Evolutionary conservation across 352 stramenopile genomes (phyloP).

Genomic region (Phytophthora nicotianae): DNA sequence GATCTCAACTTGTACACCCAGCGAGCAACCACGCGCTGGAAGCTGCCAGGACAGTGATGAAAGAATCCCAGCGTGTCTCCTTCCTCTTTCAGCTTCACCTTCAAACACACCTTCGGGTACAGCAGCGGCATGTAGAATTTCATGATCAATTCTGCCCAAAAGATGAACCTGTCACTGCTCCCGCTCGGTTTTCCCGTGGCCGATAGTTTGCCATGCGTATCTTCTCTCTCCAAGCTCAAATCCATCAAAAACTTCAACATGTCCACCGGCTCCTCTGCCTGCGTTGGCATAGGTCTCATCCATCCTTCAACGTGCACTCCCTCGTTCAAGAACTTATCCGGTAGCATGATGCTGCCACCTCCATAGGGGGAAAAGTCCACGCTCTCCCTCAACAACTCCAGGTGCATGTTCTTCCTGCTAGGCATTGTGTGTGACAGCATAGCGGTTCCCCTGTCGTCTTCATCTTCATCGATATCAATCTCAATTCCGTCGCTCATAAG

Average conservation of each 20-base stretch:
- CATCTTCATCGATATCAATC: conserved; percentile 54
- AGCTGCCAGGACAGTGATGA: conserved; percentile 86
- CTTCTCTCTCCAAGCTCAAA: conserved; percentile 81
- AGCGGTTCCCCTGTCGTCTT: conserved; percentile 46
- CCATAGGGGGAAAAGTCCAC: conserved; percentile 89
- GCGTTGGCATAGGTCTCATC: conserved; percentile 78
- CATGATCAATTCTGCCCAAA: conserved; percentile 90
- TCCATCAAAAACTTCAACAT: conserved; percentile 93
- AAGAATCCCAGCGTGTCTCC: conserved; percentile 83
- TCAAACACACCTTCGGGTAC: conserved; percentile 87
- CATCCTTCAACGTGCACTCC: conserved; percentile 86
- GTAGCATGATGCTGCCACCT: conserved; percentile 77
- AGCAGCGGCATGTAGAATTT: conserved; percentile 90
- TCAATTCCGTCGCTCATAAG: conserved; percentile 46
- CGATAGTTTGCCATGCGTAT: conserved; percentile 40
- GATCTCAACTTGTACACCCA: conserved; percentile 89
- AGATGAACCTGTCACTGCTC: conserved; percentile 77
- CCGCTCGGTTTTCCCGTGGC: conserved; percentile 19
- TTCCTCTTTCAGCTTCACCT: conserved; percentile 87
- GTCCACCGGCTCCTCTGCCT: conserved; percentile 86
- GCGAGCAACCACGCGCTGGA: conserved; percentile 83
- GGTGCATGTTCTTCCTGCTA: conserved; percentile 65
- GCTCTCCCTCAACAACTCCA: conserved; percentile 81
- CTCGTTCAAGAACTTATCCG: conserved; percentile 85
- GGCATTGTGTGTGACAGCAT: conserved; percentile 39